Evolutionary conservation across 2,329 filamentous ascomycete genomes (phyloP), one percentile per base, ranked within the genome.

Genomic region (Xylariales sp.): DNA sequence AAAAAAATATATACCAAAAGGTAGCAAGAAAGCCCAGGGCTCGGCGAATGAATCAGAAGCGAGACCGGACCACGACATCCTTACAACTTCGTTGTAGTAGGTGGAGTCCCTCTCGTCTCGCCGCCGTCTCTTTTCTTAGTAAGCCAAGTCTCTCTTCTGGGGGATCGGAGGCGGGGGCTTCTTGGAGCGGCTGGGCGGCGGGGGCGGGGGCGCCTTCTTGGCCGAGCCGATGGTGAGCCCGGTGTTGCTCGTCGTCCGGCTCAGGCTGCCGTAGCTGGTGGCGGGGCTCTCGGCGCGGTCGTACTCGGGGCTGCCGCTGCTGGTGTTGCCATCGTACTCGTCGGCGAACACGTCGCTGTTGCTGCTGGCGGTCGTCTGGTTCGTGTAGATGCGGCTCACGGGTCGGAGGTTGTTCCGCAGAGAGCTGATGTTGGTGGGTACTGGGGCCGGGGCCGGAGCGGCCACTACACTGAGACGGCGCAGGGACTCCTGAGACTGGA

Each of bases 121-220:
- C n/a, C n/a, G n/a, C n/a, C n/a, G n/a, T n/a, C n/a, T n/a, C n/a
- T n/a, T n/a, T n/a, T n/a, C n/a, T 35, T 46, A 56, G 34, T 56
- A 56, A 20, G 45, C 34, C 21, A 42, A 16, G n/a, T 54, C 52
- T 24, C 55, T 47, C 40, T 51, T 57, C 3, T 63, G 63, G 11
- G 72, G 69, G 45, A 75, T 67, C 3, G 71, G 74, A 23, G 73
- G 73, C 7, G 73, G 62, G 3, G 74, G 70, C 61, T 78, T 78
- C 66, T 76, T 77, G 40, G 63, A 55, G 21, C 65, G 57, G 52
- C 63, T 67, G 4, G 67, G 67, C 15, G 68, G 68, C 11, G 67
- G 67, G 29, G 68, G 69, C 6, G 67, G 68, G 4, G 67, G 67
- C 1, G 60, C 64, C 42, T 69, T 69, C 51, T 61, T 59, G 8